A percentile compares a stretch with the other conserved stretches of the same genome.
Evolutionary conservation across 225 moss, liverwort and hornwort species (phyloP).

Genomic region (Physcomitrium patens): DNA sequence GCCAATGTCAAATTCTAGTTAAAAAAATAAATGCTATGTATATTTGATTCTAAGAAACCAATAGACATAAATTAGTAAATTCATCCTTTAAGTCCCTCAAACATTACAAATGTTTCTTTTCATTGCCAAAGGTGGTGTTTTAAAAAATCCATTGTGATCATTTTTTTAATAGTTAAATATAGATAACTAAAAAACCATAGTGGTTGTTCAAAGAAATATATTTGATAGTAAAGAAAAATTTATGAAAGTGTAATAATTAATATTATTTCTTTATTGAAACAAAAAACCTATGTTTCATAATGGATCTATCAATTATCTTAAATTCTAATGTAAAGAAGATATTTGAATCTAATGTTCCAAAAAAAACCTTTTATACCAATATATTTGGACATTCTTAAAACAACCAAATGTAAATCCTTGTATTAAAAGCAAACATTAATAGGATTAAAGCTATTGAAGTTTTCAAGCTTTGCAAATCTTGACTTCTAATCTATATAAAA

Average conservation of each 20-base stretch:
- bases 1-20: slow-evolving; percentile 67
- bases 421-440: slow-evolving; percentile 4
- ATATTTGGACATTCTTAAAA: slow-evolving; percentile 88
- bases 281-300: neutral
- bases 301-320: slow-evolving; percentile 2
- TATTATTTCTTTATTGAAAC: neutral
- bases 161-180: slow-evolving; percentile 16
- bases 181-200: neutral
- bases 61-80: slow-evolving; percentile 16
- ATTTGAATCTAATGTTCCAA: slow-evolving; percentile 87
- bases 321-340: slow-evolving; percentile 17
- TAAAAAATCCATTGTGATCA: neutral
- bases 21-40: slow-evolving; percentile 78
- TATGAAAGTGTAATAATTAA: neutral
- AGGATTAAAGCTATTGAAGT: neutral
- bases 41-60: slow-evolving; percentile 59
- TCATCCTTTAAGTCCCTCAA: neutral
- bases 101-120: neutral
- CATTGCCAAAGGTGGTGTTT: slow-evolving; percentile 1
- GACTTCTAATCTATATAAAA: slow-evolving; percentile 9
- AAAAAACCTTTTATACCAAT: slow-evolving; percentile 89
- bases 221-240: too few species aligned
- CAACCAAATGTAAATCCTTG: slow-evolving; percentile 80
- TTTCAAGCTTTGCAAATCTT: slow-evolving; percentile 6
- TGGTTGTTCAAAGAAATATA: too few species aligned